Conservation (phyloP, 148 eudicot species). For the Cornus florida region DNA sequence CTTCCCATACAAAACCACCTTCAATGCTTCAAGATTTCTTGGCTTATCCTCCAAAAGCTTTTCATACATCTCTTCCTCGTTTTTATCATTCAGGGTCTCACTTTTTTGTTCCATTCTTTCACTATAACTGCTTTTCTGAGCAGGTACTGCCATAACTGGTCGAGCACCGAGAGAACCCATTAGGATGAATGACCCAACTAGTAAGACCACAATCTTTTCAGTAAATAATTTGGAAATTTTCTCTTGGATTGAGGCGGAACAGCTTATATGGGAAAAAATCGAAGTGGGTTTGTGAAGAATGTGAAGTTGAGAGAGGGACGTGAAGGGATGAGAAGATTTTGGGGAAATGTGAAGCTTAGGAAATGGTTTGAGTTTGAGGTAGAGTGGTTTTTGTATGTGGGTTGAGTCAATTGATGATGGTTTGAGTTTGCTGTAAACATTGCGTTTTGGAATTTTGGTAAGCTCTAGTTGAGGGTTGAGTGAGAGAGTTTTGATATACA, state of each 20-base stretch:
- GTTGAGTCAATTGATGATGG: not conserved
- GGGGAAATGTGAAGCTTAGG: conserved; percentile 9
- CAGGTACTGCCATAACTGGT: conserved; percentile 42
- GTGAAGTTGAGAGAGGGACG: not conserved
- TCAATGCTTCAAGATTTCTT: conserved; percentile 68
- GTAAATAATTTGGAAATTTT: conserved; percentile 31
- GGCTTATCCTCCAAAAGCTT: conserved; percentile 64
- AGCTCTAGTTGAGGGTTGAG: conserved; percentile 8
- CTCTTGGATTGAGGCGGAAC: conserved; percentile 19
- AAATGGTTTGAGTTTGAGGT: conserved; percentile 12
- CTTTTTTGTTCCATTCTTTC: conserved; percentile 31
- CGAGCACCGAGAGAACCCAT: conserved; percentile 36
- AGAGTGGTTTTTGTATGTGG: not conserved
- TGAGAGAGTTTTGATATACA: conserved; percentile 17
- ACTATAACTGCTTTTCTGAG: conserved; percentile 22
- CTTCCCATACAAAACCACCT: conserved; percentile 59
- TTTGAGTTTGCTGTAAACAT: not conserved
- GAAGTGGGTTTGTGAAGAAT: conserved; percentile 15
- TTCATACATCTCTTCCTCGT: conserved; percentile 57
- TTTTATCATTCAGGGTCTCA: conserved; percentile 24
- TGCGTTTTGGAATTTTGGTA: conserved; percentile 1
- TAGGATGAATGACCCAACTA: conserved; percentile 69
- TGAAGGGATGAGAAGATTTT: conserved; percentile 3
- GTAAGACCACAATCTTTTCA: conserved; percentile 36
- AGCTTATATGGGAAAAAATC: conserved; percentile 3